Evolutionary conservation across 176 grass and related monocot genomes (phyloP), one percentile per base, ranked within the genome.

Genomic region (Panicum miliaceum): DNA sequence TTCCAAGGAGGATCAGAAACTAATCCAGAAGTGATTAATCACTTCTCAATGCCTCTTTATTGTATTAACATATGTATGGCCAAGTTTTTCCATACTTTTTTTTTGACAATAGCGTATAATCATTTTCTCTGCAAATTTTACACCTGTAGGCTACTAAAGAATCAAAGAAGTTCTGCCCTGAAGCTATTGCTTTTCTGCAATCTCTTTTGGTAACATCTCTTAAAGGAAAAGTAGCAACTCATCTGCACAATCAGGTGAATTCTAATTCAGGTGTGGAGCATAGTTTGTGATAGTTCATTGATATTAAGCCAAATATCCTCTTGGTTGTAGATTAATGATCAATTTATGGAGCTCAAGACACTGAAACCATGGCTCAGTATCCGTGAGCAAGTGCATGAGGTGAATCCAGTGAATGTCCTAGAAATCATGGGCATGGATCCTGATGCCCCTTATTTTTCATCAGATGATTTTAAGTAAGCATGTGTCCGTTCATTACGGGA

Each of bases 131-230:
- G 47, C 22, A 53, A 80, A 79, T 70, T 73, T 68, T 57, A 43
- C 61, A 77, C 85, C 51, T 91, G 71, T 75, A 98, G 96, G 79
- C 84, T 64, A 91, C 82, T 84, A 93, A 98, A 88, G 91, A 98
- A 95, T 98, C 89, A 23, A 92, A 89, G 74, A 95, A 93, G 76
- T 95, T 93, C 81, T 98, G 87, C 64, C 92, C 96, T 48, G 96
- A 98, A 87, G 96, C 87, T 83, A 76, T 93, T 25, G 48, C 79
- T 45, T 98, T 93, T 84, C 69, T 98, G 68, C 93, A 95, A 90
- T 84, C 80, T 61, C 93, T 98, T 89, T 80, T 98, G 66, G 47
- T 82, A 76, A 89, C 96, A 68, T 90, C 87, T 72, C 65, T 95
- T 73, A 46, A 85, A 82, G 84, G 63, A 70, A 82, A 93, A 84